Conservation (phyloP, 257 asterid species). For the Solanum chilense region DNA sequence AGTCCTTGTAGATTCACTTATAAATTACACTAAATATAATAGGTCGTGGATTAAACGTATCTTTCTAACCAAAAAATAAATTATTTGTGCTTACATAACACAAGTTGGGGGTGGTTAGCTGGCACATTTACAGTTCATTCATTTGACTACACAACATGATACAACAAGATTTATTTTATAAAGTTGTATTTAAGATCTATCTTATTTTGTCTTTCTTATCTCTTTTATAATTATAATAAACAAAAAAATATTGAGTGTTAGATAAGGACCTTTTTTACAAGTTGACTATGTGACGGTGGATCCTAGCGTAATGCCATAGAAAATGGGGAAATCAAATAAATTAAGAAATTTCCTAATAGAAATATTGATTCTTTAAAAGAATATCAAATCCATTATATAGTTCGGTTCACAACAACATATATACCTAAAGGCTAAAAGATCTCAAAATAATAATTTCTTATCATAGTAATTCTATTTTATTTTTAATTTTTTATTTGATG, state of each 20-base stretch:
- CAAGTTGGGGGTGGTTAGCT: background rate
- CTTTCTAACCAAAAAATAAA: too few relatives aligned
- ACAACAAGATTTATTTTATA: background rate
- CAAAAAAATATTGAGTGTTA: background rate
- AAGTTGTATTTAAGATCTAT: background rate
- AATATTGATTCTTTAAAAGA: background rate
- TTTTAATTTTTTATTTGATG: too few relatives aligned
- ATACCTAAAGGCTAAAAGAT: background rate
- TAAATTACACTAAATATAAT: too few relatives aligned
- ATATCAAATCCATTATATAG: background rate
- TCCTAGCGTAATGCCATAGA: background rate
- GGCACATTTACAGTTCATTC: background rate
- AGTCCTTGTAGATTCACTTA: fast-evolving
- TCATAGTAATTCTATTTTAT: too few relatives aligned
- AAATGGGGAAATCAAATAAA: background rate
- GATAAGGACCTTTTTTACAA: background rate
- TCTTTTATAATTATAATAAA: background rate
- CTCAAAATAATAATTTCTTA: too few relatives aligned
- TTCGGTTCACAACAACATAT: background rate
- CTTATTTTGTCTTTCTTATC: background rate
- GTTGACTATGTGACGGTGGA: background rate
- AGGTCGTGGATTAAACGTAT: too few relatives aligned
- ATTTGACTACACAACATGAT: background rate
- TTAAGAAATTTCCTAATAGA: background rate
- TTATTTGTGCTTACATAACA: background rate